Conservation (phyloP, 1,284 basidiomycete species). For the Leccinum angustisporum region DNA sequence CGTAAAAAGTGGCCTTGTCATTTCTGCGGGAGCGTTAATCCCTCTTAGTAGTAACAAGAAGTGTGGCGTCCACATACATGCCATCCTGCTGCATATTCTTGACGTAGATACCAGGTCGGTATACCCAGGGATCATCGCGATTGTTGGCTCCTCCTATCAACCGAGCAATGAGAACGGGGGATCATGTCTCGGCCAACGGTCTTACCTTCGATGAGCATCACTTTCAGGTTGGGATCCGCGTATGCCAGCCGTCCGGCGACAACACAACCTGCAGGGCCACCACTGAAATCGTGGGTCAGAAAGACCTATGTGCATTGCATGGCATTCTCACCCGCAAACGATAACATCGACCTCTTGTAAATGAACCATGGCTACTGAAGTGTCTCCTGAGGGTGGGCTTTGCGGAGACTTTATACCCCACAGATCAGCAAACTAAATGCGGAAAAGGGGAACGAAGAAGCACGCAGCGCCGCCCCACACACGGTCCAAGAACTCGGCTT, state of each 20-base stretch:
- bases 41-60: background rate
- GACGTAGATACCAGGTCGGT: slow-evolving; percentile 66
- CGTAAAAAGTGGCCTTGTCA: slow-evolving; percentile 73
- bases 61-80: slow-evolving; percentile 43
- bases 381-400: background rate
- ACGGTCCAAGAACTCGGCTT: background rate
- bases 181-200: background rate
- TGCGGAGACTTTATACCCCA: slow-evolving; percentile 21
- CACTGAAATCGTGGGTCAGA: slow-evolving; percentile 37
- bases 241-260: slow-evolving; percentile 68
- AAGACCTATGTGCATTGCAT: background rate
- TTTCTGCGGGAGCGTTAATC: slow-evolving; percentile 43
- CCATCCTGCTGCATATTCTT: slow-evolving; percentile 70
- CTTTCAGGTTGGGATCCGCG: slow-evolving; percentile 69
- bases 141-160: slow-evolving; percentile 62
- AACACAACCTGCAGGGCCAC: slow-evolving; percentile 68
- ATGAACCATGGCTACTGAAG: slow-evolving; percentile 42
- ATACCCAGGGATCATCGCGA: slow-evolving; percentile 74
- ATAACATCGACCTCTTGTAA: slow-evolving; percentile 76
- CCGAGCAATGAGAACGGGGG: background rate
- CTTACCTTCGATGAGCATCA: slow-evolving; percentile 73
- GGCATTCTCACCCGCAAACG: slow-evolving; percentile 46
- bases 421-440: slow-evolving; percentile 4
- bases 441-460: background rate
- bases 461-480: background rate